Percentiles rank a stretch among this genome's conserved stretches.
Evolutionary conservation across 768 basidiomycete genomes (phyloP).

Genomic region (Mycena sanguinolenta): DNA sequence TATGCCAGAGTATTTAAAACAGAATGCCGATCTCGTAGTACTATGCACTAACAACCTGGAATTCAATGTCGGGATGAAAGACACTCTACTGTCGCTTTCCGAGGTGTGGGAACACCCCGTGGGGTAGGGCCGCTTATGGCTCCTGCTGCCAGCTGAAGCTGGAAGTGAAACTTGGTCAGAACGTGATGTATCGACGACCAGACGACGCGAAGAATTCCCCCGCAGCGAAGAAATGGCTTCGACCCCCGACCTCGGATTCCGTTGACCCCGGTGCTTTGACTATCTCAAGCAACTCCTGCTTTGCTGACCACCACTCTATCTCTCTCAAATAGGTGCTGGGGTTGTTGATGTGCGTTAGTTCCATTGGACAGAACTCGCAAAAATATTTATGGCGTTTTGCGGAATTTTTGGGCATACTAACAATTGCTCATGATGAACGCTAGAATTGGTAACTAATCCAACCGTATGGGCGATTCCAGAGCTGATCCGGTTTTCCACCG

Average conservation of each 20-base stretch:
- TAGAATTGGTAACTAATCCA: slow-evolving; percentile 66
- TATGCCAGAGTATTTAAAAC: no score
- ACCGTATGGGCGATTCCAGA: slow-evolving; percentile 1
- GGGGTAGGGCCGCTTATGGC: slow-evolving; percentile 14
- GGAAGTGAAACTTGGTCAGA: not conserved
- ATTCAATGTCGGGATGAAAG: no score
- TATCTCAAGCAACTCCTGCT: slow-evolving; percentile 50
- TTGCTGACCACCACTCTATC: slow-evolving; percentile 57
- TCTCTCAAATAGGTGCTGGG: slow-evolving; percentile 80
- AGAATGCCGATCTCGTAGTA: no score
- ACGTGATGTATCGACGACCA: slow-evolving; percentile 41
- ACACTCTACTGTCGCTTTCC: no score
- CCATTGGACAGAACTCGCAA: not conserved
- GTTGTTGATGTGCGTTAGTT: slow-evolving; percentile 79
- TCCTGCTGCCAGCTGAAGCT: not conserved
- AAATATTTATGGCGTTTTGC: slow-evolving; percentile 10
- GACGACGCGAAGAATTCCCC: slow-evolving; percentile 29
- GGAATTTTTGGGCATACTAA: slow-evolving; percentile 88
- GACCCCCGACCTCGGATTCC: not conserved
- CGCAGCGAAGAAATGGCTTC: not conserved
- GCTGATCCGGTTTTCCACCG: slow-evolving; percentile 8
- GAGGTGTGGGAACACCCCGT: slow-evolving; percentile 26
- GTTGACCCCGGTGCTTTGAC: slow-evolving; percentile 47
- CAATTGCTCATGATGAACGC: slow-evolving; percentile 78
- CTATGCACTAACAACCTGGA: no score